phyloP scores from a whole-genome alignment of 441 rosid genomes.

The Mallotus japonicus region DNA sequence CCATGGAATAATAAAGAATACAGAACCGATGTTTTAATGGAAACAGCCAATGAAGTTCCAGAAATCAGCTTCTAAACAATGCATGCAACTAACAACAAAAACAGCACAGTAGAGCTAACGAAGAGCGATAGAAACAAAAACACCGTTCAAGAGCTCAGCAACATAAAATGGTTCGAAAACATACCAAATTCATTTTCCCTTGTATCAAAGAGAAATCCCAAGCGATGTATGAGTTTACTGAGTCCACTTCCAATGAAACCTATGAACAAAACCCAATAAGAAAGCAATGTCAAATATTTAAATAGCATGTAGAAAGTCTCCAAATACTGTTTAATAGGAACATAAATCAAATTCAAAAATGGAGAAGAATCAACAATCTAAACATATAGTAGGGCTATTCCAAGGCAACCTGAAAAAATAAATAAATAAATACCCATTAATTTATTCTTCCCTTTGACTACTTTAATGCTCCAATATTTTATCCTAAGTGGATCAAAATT shows the following conservation, averaged over 20 bases:
- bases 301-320: neutral
- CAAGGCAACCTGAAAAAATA: constrained; percentile 12
- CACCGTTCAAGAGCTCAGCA: constrained; percentile 1
- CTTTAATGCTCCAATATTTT: neutral
- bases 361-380: neutral
- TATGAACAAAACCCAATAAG: constrained; percentile 27
- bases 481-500: neutral
- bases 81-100: neutral
- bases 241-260: constrained; percentile 77
- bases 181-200: constrained; percentile 82
- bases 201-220: constrained; percentile 92
- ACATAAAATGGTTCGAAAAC: constrained; percentile 17
- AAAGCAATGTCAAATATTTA: neutral
- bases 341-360: neutral
- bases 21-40: too few relatives aligned
- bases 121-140: neutral
- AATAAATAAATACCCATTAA: neutral
- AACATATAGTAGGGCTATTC: neutral
- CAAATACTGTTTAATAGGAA: constrained; percentile 3
- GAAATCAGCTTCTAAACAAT: neutral
- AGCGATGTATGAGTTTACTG: constrained; percentile 85
- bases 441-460: neutral
- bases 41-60: neutral
- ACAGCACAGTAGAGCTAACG: neutral
- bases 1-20: too few relatives aligned